phyloP scores from a whole-genome alignment of 768 basidiomycete genomes.

The Leucosporidium creatinivorum region DNA sequence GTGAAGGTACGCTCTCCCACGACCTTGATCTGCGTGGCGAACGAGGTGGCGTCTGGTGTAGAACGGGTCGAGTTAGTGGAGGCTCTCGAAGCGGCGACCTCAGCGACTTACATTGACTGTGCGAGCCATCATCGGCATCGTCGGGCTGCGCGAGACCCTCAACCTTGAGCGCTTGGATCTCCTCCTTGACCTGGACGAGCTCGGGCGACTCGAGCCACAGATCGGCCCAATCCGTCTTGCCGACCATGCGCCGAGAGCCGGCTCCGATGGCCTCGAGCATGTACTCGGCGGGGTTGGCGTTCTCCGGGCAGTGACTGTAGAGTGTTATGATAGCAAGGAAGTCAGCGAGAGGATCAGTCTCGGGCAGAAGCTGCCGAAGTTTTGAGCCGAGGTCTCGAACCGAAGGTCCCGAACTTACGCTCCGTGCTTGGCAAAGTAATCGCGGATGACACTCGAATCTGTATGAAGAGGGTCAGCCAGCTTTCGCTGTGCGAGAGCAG shows the following conservation, averaged over 20 bases:
- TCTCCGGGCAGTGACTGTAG: conserved; percentile 52
- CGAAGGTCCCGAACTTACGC: conserved; percentile 40
- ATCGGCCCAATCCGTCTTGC: conserved; percentile 75
- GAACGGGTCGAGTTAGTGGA: background rate
- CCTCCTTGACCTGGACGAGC: conserved; percentile 40
- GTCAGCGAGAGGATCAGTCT: too few relatives aligned
- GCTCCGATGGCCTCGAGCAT: conserved; percentile 52
- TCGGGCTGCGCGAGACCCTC: conserved; percentile 1
- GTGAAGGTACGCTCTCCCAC: conserved; percentile 61
- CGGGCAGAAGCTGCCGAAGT: too few relatives aligned
- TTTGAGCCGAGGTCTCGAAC: too few relatives aligned
- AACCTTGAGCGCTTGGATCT: conserved; percentile 47
- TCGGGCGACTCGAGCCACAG: conserved; percentile 72
- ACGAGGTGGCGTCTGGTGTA: conserved; percentile 56
- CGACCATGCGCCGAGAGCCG: conserved; percentile 55
- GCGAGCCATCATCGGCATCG: background rate
- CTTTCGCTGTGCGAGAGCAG: too few relatives aligned
- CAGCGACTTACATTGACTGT: background rate
- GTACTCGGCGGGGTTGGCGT: conserved; percentile 57
- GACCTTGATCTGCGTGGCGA: conserved; percentile 61
- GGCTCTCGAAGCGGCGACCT: background rate
- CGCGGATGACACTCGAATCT: conserved; percentile 57
- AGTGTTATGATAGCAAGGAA: background rate
- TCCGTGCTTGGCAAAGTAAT: conserved; percentile 68
- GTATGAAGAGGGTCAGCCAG: too few relatives aligned